Conservation (phyloP, 257 asterid genomes). For the Jaltomata sinuosa region DNA sequence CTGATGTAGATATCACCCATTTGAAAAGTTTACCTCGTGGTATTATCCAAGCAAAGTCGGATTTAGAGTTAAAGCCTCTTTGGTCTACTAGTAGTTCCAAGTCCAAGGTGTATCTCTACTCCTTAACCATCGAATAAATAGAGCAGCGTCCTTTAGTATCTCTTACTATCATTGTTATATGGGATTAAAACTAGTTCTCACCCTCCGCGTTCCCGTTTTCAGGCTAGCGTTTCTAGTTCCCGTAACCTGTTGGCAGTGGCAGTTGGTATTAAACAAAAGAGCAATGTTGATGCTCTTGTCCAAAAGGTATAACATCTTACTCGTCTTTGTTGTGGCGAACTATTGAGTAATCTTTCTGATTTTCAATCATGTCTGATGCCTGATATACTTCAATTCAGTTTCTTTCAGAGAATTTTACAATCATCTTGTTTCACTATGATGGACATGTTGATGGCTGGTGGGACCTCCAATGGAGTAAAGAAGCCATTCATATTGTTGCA, state of each 20-base stretch:
- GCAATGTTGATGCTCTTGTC: slow-evolving; percentile 54
- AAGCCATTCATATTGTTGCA: slow-evolving; percentile 82
- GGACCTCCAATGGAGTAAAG: slow-evolving; percentile 77
- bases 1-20: slow-evolving; percentile 16
- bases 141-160: background rate
- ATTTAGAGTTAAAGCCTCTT: slow-evolving; percentile 61
- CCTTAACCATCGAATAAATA: background rate
- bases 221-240: slow-evolving; percentile 34
- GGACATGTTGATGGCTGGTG: slow-evolving; percentile 88
- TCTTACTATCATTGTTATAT: background rate
- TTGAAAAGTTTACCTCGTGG: slow-evolving; percentile 52
- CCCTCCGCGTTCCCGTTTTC: slow-evolving; percentile 3
- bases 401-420: slow-evolving; percentile 83
- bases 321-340: background rate
- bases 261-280: slow-evolving; percentile 76
- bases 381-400: slow-evolving; percentile 50
- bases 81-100: slow-evolving; percentile 43
- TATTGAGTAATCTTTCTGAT: background rate
- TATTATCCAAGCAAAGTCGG: slow-evolving; percentile 41
- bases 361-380: background rate
- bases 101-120: slow-evolving; percentile 27
- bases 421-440: slow-evolving; percentile 84
- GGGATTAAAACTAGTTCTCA: background rate
- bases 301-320: slow-evolving; percentile 43
- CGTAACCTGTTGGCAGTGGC: slow-evolving; percentile 67